Base-by-base conservation (phyloP, 164 flowering plant genomes). In the Umbellularia californica region DNA sequence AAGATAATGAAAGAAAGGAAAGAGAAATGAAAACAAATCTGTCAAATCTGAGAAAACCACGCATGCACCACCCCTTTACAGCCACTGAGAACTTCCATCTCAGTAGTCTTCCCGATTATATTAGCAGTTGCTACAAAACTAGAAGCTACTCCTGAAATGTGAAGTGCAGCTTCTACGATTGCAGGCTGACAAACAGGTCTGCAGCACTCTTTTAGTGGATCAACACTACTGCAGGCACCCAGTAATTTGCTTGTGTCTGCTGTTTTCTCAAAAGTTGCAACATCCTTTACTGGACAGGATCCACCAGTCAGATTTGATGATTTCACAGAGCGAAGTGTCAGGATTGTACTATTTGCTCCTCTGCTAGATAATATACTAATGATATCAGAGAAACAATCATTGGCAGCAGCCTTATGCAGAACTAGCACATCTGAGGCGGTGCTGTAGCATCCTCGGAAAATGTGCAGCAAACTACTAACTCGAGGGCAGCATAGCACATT, bases 401-500 rank as follows among this genome's bases (percentile, higher is more conserved):
- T 81, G 65, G 99, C 99, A 81, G 81, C 79, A 20, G 81, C 84
- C 51, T 83, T 81, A 73, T 81, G 81, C 82, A 93, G 77, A 63
- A 86, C 97, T 77, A 95, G 82, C 69, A 84, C 80, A 85, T 86
- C 81, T 28, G 94, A 81, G 50, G 63, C 79, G 30, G 70, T 73
- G 73, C 85, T 84, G 75, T 85, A 86, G 80, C 79, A 79, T 25
- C 98, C 99, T 84, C 88, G 93, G 85, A 93, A 89, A 76, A 93
- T 92, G 80, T 88, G 97, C 72, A 93, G 84, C 60, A 93, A 79
- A 79, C 97, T 92, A 84, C 81, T 84, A 66, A 95, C 83, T 80
- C 92, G 98, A 20, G 98, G 99, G 72, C 99, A 95, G 72, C 98
- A 95, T 63, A 95, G 87, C 4, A 91, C 98, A 81, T 93, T 92